Evolutionary conservation across 2,329 filamentous ascomycete genomes (phyloP), one percentile per base, ranked within the genome.

Genomic region (Parasarocladium wereldwijsianum): DNA sequence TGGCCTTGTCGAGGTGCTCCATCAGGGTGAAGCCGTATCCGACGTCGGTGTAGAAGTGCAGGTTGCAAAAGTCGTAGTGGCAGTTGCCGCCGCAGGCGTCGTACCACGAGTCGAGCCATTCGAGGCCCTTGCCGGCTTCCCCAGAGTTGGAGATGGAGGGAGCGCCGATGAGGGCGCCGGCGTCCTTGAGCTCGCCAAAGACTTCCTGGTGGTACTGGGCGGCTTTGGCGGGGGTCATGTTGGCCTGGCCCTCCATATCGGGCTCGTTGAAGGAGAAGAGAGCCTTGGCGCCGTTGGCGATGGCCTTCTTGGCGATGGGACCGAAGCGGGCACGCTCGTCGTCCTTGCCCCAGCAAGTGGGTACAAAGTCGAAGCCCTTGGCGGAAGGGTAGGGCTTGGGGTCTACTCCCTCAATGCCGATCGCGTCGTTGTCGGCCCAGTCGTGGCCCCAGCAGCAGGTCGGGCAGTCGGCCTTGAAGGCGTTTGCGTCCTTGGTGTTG

Each of bases 241-340:
- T 68, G 42, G 70, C 57, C 54, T 81, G 75, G n/a, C 46, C 46
- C 9, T 41, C 40, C 37, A 64, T 62, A 50, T 83, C 77, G 26
- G 72, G 72, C 61, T 83, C 76, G 62, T 83, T 83, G 66, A 79
- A 80, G 49, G 64, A 62, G 44, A 81, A 62, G 32, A 81, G 50
- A 41, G 63, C 58, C 37, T 59, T 65, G 39, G 64, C 54, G 33
- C 75, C 76, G 9, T 47, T 47, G 29, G 49, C 41, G 36, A 79
- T 63, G 36, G 69, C 67, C 11, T 50, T 45, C 31, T 62, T 47
- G 26, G 63, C 71, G 37, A 64, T 60, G 10, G 36, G 26, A 18
- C 44, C 40, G 72, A 75, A 82, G 42, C 44, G 46, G 32, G 41
- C 32, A 33, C 60, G 60, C 9, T 52, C 49, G 8, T 43, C 33